A percentile compares a stretch with the other conserved stretches of the same genome.
Conservation (phyloP, 768 basidiomycete species). For the Agaricus subrufescens region DNA sequence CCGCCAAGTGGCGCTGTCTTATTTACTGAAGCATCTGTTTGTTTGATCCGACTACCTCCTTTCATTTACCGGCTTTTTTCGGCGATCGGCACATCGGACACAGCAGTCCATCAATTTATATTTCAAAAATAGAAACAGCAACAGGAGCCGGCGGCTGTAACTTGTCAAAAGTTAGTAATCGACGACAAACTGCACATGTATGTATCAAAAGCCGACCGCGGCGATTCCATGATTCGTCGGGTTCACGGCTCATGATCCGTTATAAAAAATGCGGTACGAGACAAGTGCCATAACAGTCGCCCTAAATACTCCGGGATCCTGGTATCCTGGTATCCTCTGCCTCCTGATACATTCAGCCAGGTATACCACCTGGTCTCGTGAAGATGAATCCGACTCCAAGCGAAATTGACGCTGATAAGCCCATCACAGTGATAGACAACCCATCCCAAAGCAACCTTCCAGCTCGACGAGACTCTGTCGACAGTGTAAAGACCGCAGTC, state of each 20-base stretch:
- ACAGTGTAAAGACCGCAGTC: constrained; percentile 1
- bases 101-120: neutral
- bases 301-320: no score
- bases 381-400: neutral
- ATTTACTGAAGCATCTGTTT: no score
- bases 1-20: no score
- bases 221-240: no score
- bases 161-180: neutral
- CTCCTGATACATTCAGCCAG: neutral
- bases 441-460: constrained; percentile 1
- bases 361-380: neutral
- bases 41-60: no score
- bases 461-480: neutral
- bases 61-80: no score
- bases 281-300: no score
- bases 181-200: neutral
- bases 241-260: no score
- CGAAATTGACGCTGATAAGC: neutral
- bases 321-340: no score
- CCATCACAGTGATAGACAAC: neutral
- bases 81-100: neutral
- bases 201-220: no score
- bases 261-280: no score
- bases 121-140: neutral
- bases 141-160: neutral